phyloP scores from a whole-genome alignment of 495 filamentous ascomycete species.

The Aspergillus haitiensis region DNA sequence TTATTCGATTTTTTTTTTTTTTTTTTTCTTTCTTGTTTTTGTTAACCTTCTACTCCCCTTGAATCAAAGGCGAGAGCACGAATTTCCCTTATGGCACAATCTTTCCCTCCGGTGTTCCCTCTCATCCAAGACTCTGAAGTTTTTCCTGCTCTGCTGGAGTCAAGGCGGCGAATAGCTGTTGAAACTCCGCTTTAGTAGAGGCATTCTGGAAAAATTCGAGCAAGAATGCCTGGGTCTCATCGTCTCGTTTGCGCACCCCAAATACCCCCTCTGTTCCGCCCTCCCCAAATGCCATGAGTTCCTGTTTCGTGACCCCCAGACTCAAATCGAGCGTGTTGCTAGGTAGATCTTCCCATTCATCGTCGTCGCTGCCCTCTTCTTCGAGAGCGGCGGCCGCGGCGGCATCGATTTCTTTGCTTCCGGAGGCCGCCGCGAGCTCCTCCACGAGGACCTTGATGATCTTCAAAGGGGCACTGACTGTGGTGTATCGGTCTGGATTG shows the following conservation, averaged over 20 bases:
- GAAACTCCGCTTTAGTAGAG: constrained; percentile 70
- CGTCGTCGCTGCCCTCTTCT: constrained; percentile 62
- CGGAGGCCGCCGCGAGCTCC: constrained; percentile 68
- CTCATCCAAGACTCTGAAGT: constrained; percentile 47
- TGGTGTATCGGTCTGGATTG: constrained; percentile 88
- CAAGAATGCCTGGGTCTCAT: constrained; percentile 86
- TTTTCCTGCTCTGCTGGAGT: constrained; percentile 74
- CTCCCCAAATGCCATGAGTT: constrained; percentile 77
- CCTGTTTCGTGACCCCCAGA: constrained; percentile 61
- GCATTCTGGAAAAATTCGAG: constrained; percentile 76
- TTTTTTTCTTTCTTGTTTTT: too few relatives aligned
- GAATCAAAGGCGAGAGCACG: neutral
- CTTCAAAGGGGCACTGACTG: constrained; percentile 83
- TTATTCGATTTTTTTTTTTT: too few relatives aligned
- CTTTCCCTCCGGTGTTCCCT: too few relatives aligned
- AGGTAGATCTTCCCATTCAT: constrained; percentile 91
- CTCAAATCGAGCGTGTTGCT: constrained; percentile 67
- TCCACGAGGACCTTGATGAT: constrained; percentile 94
- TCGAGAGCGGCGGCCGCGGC: constrained; percentile 54
- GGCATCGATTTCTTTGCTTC: constrained; percentile 55
- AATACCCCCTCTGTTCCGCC: constrained; percentile 54
- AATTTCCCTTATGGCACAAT: too few relatives aligned
- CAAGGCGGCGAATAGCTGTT: constrained; percentile 67
- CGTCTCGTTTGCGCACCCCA: constrained; percentile 69
- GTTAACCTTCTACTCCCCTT: neutral